A percentile compares a stretch with the other conserved stretches of the same genome.
Evolutionary conservation across 352 stramenopile species (phyloP).

Genomic region (Globisporangium irregulare): DNA sequence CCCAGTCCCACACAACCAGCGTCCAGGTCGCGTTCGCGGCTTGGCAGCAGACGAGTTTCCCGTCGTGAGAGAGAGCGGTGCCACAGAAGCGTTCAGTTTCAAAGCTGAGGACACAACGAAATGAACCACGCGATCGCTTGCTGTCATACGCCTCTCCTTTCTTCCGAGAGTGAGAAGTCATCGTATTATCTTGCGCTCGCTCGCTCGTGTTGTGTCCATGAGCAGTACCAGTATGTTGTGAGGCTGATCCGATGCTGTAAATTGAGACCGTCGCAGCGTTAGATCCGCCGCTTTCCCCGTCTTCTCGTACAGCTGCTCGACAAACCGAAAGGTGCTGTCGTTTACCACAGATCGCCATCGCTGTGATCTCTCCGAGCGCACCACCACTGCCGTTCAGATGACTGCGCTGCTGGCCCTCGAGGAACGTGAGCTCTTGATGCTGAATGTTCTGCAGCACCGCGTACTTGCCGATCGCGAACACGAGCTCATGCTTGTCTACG

Average conservation of each 20-base stretch:
- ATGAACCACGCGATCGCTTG: slow-evolving; percentile 13
- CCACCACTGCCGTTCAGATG: neutral
- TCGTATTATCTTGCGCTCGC: neutral
- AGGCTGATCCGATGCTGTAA: slow-evolving; percentile 23
- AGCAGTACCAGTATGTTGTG: slow-evolving; percentile 2
- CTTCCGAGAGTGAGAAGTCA: slow-evolving; percentile 7
- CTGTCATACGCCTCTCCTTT: neutral
- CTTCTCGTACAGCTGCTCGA: slow-evolving; percentile 29
- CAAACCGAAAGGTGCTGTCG: slow-evolving; percentile 51
- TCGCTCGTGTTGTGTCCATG: neutral
- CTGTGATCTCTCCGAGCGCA: slow-evolving; percentile 60
- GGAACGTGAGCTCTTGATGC: slow-evolving; percentile 52
- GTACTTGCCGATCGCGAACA: slow-evolving; percentile 63
- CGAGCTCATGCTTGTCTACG: slow-evolving; percentile 54
- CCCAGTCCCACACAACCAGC: slow-evolving; percentile 77
- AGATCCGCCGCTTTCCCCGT: neutral
- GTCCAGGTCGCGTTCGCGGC: slow-evolving; percentile 51
- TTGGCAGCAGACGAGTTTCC: slow-evolving; percentile 64
- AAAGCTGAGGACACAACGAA: slow-evolving; percentile 50
- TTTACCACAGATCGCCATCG: slow-evolving; percentile 63
- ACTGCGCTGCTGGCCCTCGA: slow-evolving; percentile 21
- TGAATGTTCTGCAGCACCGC: slow-evolving; percentile 67
- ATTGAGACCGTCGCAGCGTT: slow-evolving; percentile 32
- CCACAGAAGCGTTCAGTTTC: slow-evolving; percentile 50
- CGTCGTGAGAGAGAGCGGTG: slow-evolving; percentile 59